Evolutionary conservation across 2,329 filamentous ascomycete species (phyloP).

Genomic region (Pseudopithomyces maydicus): DNA sequence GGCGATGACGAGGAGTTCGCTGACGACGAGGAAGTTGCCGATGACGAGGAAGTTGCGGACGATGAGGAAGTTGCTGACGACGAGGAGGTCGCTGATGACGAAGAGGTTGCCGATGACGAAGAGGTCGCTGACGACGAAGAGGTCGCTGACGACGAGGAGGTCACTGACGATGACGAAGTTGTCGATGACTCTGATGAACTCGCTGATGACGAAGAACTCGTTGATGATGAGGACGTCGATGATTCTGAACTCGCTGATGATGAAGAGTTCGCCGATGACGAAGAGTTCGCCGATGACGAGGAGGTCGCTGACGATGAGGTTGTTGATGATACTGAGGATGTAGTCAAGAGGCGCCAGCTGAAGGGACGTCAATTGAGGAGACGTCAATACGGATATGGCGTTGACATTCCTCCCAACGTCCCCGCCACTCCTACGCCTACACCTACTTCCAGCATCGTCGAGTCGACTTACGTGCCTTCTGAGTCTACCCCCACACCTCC

Average conservation of each 20-base stretch:
- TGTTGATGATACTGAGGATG: background rate
- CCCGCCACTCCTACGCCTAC: slow-evolving; percentile 1
- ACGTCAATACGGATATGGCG: slow-evolving; percentile 7
- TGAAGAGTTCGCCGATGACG: no score
- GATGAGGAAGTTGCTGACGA: background rate
- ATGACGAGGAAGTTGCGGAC: background rate
- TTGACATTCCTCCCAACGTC: slow-evolving; percentile 2
- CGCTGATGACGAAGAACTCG: no score
- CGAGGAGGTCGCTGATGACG: background rate
- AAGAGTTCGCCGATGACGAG: no score
- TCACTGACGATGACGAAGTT: no score
- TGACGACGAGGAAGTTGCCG: background rate
- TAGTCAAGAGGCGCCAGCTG: background rate
- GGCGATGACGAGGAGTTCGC: background rate
- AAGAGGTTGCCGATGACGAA: no score
- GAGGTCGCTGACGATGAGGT: no score
- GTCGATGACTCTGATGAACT: no score
- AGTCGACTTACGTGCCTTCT: background rate
- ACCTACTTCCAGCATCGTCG: background rate
- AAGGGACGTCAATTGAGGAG: slow-evolving; percentile 2
- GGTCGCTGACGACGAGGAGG: background rate
- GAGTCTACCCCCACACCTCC: background rate
- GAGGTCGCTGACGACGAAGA: background rate
- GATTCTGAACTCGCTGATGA: background rate
- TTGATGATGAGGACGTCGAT: background rate